Evolutionary conservation across 768 basidiomycete genomes (phyloP), one percentile per base, ranked within the genome.

Genomic region (Strobilomyces confusus): DNA sequence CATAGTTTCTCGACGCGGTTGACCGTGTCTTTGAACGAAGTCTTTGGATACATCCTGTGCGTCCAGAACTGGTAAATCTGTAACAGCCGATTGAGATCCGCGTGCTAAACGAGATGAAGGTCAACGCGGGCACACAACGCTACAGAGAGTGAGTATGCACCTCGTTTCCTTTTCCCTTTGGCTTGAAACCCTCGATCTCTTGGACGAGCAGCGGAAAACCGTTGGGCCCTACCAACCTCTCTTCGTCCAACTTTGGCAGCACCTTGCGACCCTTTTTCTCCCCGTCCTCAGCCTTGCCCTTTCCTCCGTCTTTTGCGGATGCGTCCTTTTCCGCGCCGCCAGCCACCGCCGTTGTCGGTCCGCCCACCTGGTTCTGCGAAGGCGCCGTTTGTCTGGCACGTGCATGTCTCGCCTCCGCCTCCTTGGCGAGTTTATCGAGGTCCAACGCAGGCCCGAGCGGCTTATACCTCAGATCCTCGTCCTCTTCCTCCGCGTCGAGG

Each of bases 11-110:
- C 95, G 11, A 98, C 82, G 11, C 87, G 79, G 30, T 82, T 73
- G 6, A 95, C 83, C 0, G 93, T 95, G 63, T 97, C 94, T 42
- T 77, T 77, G 68, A 98, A 97, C 37, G 87, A 84, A 5, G 82
- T 86, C 63, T 88, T 92, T 5, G 97, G 97, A 65, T 88, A 95
- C 77, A 99, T 77, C 61, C 80, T 81, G 72, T 98, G 97, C 4
- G 92, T 80, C 97, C 97, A 99, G 62, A 93, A 89, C 63, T 94
- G 92, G 66, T 98, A 98, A 33, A 89, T 73, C 56, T 85, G 82
- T 50, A 98, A 74, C 14, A 98, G 72, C 36, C 88, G 77, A 57
- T 82, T 82, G 36, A 99, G 79, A 69, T 99, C 95, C 47, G 80
- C 69, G n/a, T 76, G 77, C 95, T 98, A 48, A 22, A 12, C 5